Base-by-base conservation (phyloP, 176 grass and related monocot species). In the Zizania latifolia region DNA sequence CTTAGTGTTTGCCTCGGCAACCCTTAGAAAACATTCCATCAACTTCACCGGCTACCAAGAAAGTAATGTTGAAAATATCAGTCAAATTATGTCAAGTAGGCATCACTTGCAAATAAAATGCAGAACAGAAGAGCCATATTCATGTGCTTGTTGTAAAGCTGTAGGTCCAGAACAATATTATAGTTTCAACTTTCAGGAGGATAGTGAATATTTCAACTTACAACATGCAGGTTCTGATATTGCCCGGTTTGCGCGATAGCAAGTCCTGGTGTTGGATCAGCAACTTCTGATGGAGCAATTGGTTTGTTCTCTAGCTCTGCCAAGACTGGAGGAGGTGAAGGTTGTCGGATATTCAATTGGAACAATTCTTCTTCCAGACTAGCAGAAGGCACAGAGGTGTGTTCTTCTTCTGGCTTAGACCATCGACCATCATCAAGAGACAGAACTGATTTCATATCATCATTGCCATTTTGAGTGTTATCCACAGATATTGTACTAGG, bases 351-450 rank as follows among this genome's bases (percentile, higher is more conserved):
- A 83, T 68, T 94, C 64, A 94, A 72, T 29, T 86, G 89, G 58
- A 57, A n/a, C 35, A 84, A 58, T 60, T 94, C 95, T 87, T 87
- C 84, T 76, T 90, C 89, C 75, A 92, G 44, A 68, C 48, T 60
- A 78, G 19, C 85, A 71, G 81, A 67, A 70, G 78, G 73, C 31
- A 71, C 32, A 17, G 86, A 72, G 55, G n/a, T 29, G 35, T 66
- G 62, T 87, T 87, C 74, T 78, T 90, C 82, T 82, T 83, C 59
- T 45, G 75, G 74, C 76, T 72, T 43, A 38, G 87, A 87, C 94
- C 94, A 94, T 83, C 84, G 83, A 77, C 94, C 94, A 88, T 98
- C 91, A 89, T 98, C 91, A 78, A 98, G 94, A 78, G 95, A 99
- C 58, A 99, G 89, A 81, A 99, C 84, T 22, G 92, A 92, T 65